Evolutionary conservation across 495 filamentous ascomycete species (phyloP).

Genomic region (Tuber brumale): DNA sequence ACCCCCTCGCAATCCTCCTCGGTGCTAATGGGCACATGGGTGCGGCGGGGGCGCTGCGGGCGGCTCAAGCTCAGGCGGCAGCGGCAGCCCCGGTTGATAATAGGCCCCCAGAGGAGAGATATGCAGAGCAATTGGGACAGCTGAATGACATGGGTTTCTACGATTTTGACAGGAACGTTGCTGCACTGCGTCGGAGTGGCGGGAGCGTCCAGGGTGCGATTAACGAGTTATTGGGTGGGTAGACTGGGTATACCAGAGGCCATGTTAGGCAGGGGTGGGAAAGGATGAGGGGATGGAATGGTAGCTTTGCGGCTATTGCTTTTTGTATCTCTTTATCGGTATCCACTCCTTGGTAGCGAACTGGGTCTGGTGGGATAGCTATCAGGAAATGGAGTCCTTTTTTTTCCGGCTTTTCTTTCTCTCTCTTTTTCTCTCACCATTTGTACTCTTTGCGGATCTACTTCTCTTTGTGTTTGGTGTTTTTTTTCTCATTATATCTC

Average conservation of each 20-base stretch:
- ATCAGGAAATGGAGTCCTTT: background rate
- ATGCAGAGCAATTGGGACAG: slow-evolving; percentile 81
- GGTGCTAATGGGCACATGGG: background rate
- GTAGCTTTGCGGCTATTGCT: background rate
- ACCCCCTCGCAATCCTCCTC: slow-evolving; percentile 7
- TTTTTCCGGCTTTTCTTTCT: background rate
- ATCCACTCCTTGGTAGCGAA: background rate
- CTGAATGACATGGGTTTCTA: slow-evolving; percentile 99
- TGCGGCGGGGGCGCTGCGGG: slow-evolving; percentile 6
- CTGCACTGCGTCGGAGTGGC: slow-evolving; percentile 78
- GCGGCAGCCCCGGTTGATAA: slow-evolving; percentile 59
- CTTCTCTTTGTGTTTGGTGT: background rate
- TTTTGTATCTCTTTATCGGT: background rate
- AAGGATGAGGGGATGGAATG: background rate
- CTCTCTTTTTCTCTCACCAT: background rate
- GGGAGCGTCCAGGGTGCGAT: slow-evolving; percentile 94
- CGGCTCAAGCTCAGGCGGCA: slow-evolving; percentile 34
- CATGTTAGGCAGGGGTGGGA: background rate
- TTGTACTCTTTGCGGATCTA: background rate
- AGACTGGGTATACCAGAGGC: slow-evolving; percentile 6
- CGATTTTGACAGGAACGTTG: slow-evolving; percentile 89
- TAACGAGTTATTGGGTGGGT: slow-evolving; percentile 59
- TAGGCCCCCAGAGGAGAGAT: slow-evolving; percentile 87
- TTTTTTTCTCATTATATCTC: background rate
- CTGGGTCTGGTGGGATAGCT: background rate